Evolutionary conservation across 2,329 filamentous ascomycete species (phyloP), one percentile per base, ranked within the genome.

Genomic region (Cladosporium sp.): DNA sequence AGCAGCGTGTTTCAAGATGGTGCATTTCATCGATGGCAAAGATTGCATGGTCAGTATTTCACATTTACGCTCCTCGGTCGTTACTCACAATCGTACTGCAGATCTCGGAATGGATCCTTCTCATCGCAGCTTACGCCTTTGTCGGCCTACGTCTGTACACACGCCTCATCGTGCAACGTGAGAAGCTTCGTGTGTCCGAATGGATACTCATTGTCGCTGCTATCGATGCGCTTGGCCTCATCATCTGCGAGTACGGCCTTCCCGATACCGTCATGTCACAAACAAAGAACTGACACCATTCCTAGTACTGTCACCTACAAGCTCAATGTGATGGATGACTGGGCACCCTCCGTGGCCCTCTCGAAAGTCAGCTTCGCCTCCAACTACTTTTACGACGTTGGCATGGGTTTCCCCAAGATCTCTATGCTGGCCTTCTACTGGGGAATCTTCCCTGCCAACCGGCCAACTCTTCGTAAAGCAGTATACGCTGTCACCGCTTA

Each of bases 81-180:
- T 70, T 2, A 69, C 69, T 40, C 55, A 69, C 14, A 72, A 70
- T 34, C 67, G 71, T 40, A 66, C 56, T 20, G 6, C 59, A 71
- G 47, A 69, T 72, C 1, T 55, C 51, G 17, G 51, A 55, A 45
- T 99, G 94, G 94, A 66, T 73, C 2, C 74, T 96, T 14, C 81
- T 96, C 25, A 78, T 85, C 36, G 72, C 82, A 15, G 86, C 88
- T 1, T 97, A 97, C 71, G 72, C 84, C 17, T 80, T 86, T 66
- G 76, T 86, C 45, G 79, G 78, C 43, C 71, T 76, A 51, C 74
- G 76, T 36, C 22, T 73, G n/a, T 73, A 73, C 20, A 65, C 72
- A 1, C 72, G 71, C 11, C 64, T 73, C 17, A 67, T 70, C 51
- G 67, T 66, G 2, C 61, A 69, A 9, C 68, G 70, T 9, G 61